These are phyloP conservation scores for Sclerotiophoma versabilis DNA, from an alignment of 2,329 filamentous ascomycete genomes.

Conservation along the genomic window DNA sequence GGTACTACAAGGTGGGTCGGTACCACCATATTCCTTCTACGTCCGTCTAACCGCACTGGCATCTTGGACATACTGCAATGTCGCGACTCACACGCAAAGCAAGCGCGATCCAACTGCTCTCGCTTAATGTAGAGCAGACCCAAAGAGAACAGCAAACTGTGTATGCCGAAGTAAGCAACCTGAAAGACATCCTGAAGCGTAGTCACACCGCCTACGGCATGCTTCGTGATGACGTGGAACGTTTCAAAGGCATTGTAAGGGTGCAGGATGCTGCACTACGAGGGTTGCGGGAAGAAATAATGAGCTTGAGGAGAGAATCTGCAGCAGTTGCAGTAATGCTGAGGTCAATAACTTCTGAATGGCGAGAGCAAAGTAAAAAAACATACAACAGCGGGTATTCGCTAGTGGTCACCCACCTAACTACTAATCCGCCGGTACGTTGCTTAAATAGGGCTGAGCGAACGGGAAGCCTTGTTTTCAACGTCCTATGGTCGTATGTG, in stretches of 20 bases:
- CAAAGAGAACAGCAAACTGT: conserved; percentile 2
- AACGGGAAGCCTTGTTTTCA: too few species aligned
- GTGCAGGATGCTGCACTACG: not conserved
- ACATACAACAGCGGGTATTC: too few species aligned
- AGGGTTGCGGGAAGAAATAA: not conserved
- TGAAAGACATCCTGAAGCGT: not conserved
- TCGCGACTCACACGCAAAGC: conserved; percentile 1
- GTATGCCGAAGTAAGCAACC: not conserved
- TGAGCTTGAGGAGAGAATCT: not conserved
- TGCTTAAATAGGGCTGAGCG: too few species aligned
- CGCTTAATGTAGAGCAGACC: not conserved
- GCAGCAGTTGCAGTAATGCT: too few species aligned
- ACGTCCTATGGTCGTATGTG: too few species aligned
- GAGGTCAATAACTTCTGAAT: too few species aligned
- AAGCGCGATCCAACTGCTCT: conserved; percentile 1
- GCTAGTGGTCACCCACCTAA: too few species aligned
- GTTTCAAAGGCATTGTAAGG: not conserved
- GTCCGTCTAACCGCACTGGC: too few species aligned
- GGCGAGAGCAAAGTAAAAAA: too few species aligned
- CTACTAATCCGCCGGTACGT: too few species aligned
- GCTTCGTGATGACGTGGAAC: conserved; percentile 3
- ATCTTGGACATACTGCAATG: not conserved
- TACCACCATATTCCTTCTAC: too few species aligned
- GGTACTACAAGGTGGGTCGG: too few species aligned
- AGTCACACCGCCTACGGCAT: conserved; percentile 1